These are phyloP conservation scores for Aspergillus costaricaensis DNA, from an alignment of 2,329 filamentous ascomycete species.

Conservation along the genomic window DNA sequence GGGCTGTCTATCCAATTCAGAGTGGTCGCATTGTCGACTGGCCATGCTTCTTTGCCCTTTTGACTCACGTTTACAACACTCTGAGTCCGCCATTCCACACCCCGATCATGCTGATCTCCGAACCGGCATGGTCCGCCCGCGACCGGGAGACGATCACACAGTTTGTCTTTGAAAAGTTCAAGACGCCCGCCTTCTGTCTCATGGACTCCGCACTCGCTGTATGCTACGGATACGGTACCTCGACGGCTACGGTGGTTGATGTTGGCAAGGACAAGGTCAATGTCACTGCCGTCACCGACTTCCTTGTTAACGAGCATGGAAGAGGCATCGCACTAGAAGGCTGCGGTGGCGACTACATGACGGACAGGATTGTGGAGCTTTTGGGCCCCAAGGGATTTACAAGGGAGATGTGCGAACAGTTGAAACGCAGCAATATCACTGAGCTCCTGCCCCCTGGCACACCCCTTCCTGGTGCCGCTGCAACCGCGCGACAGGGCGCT, in stretches of 20 bases:
- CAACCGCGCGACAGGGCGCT: slow-evolving; percentile 41
- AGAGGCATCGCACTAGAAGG: slow-evolving; percentile 62
- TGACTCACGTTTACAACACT: slow-evolving; percentile 87
- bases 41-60: slow-evolving; percentile 88
- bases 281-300: slow-evolving; percentile 85
- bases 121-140: slow-evolving; percentile 85
- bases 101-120: slow-evolving; percentile 84
- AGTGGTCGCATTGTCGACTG: slow-evolving; percentile 85
- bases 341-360: slow-evolving; percentile 88
- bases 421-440: slow-evolving; percentile 65
- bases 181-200: slow-evolving; percentile 85
- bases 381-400: slow-evolving; percentile 61
- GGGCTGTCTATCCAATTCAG: slow-evolving; percentile 82
- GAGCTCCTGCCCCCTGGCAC: slow-evolving; percentile 60
- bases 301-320: slow-evolving; percentile 69
- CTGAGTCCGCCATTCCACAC: slow-evolving; percentile 93
- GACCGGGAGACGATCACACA: slow-evolving; percentile 87
- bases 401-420: slow-evolving; percentile 65
- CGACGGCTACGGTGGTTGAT: slow-evolving; percentile 83
- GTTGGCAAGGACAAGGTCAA: slow-evolving; percentile 92
- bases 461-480: slow-evolving; percentile 55
- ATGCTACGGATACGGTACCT: slow-evolving; percentile 75
- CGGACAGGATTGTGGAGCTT: slow-evolving; percentile 68
- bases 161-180: slow-evolving; percentile 97
- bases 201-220: slow-evolving; percentile 87